Conservation (phyloP, 2,329 filamentous ascomycete genomes). For the Phyllosticta capitalensis region DNA sequence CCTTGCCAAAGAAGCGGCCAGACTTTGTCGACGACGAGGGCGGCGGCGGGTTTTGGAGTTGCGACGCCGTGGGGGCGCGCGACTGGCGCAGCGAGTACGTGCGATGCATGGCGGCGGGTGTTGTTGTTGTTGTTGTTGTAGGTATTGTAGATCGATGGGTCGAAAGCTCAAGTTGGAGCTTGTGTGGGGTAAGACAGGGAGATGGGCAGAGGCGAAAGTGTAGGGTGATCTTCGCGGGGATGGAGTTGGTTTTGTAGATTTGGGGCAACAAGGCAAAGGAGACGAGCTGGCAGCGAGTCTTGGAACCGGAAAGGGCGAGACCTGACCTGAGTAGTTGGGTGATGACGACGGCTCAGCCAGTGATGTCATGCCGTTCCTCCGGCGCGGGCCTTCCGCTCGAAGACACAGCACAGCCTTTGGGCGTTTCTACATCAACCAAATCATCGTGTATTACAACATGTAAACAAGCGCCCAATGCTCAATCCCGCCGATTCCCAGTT, state of each 20-base stretch:
- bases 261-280: background rate
- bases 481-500: background rate
- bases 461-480: no score
- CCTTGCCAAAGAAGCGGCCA: slow-evolving; percentile 77
- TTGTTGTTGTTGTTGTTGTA: background rate
- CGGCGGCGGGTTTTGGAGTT: slow-evolving; percentile 84
- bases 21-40: slow-evolving; percentile 86
- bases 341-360: background rate
- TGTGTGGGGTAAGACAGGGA: background rate
- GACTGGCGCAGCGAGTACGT: slow-evolving; percentile 98
- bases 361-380: background rate
- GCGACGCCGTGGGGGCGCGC: slow-evolving; percentile 88
- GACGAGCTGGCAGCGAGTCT: background rate
- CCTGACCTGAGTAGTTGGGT: background rate
- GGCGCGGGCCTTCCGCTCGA: background rate
- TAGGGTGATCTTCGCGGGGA: slow-evolving; percentile 2
- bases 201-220: slow-evolving; percentile 1
- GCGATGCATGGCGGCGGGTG: slow-evolving; percentile 65
- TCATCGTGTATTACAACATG: background rate
- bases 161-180: background rate
- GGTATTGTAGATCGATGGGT: background rate
- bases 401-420: background rate
- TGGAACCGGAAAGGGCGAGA: background rate
- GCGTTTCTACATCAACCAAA: background rate
- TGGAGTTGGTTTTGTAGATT: slow-evolving; percentile 7